A percentile compares a stretch with the other conserved stretches of the same genome.
These are phyloP conservation scores for Penstemon newberryi DNA, from an alignment of 257 asterid species.

Conservation along the genomic window DNA sequence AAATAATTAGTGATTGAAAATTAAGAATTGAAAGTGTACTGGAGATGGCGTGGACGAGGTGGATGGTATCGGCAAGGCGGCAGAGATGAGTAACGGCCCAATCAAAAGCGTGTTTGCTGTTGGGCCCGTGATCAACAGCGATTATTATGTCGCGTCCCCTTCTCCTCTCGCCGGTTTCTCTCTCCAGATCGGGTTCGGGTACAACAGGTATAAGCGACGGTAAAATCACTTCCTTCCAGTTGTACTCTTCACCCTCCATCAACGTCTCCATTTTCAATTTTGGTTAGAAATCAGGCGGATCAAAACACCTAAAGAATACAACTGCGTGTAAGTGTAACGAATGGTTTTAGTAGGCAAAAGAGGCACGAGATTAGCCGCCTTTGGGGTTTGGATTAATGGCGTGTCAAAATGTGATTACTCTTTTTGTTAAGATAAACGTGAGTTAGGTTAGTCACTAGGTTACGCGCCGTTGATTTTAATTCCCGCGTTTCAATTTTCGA, in stretches of 20 bases:
- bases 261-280: slow-evolving; percentile 52
- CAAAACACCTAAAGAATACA: not conserved
- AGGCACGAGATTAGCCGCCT: not conserved
- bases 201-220: slow-evolving; percentile 61
- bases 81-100: slow-evolving; percentile 87
- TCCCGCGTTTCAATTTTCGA: too few relatives aligned
- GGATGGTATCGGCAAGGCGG: slow-evolving; percentile 87
- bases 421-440: not conserved
- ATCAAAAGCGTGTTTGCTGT: slow-evolving; percentile 92
- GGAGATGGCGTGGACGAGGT: slow-evolving; percentile 75
- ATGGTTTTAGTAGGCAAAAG: not conserved
- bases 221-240: slow-evolving; percentile 71
- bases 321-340: not conserved
- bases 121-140: slow-evolving; percentile 90
- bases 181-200: slow-evolving; percentile 64
- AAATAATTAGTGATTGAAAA: too few relatives aligned
- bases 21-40: slow-evolving; percentile 30
- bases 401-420: slow-evolving; percentile 18
- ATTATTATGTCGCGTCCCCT: slow-evolving; percentile 83
- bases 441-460: too few relatives aligned
- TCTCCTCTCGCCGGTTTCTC: slow-evolving; percentile 80
- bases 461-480: too few relatives aligned
- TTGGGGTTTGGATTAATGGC: not conserved
- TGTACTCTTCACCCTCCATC: slow-evolving; percentile 80
- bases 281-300: not conserved